Base-by-base conservation (phyloP, 257 asterid species). In the Primulina tabacum region DNA sequence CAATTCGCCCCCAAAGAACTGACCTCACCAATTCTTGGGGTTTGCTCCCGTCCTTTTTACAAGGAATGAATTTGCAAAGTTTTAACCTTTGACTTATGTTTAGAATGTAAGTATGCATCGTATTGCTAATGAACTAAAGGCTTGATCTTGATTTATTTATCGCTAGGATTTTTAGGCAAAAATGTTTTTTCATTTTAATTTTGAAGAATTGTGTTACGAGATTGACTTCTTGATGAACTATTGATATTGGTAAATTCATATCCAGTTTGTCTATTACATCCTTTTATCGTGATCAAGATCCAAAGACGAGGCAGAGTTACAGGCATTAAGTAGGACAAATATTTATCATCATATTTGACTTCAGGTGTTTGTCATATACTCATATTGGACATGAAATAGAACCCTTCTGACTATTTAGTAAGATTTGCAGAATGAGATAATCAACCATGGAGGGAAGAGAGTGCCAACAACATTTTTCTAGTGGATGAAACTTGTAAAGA, bases 21-120 rank as follows among this genome's bases (percentile, higher is more conserved):
- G 68, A 53, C 24, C 64, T 47, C 17, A 24, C 56, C 20, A 64
- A 47, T 34, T 78, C 30, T 52, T 57, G 43, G 43, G 73, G 73
- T 30, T 10, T 70, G 50, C 29, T 70, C 60, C 55, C 37, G 24
- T 71, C 59, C 28, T 5, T n/a, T 18, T 35, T 8, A 14, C 62
- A 71, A 38, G 21, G 56, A 9, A 10, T 66, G n/a, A 2, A 21
- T 37, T 77, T 68, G 68, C 43, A 26, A 10, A 62, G 35, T 38
- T 56, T 34, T 35, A 56, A 50, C 50, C 32, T 50, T 68, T 66
- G 8, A 16, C 21, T n/a, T 38, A 33, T 24, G 2, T 53, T 43
- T 32, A 9, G 71, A 60, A 56, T 26, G 10, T 24, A 72, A 37
- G 29, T 14, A 28, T 37, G 68, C 16, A 12, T 55, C 17, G 29